Conservation (phyloP, 306 rosid species). For the Purshia tridentata region DNA sequence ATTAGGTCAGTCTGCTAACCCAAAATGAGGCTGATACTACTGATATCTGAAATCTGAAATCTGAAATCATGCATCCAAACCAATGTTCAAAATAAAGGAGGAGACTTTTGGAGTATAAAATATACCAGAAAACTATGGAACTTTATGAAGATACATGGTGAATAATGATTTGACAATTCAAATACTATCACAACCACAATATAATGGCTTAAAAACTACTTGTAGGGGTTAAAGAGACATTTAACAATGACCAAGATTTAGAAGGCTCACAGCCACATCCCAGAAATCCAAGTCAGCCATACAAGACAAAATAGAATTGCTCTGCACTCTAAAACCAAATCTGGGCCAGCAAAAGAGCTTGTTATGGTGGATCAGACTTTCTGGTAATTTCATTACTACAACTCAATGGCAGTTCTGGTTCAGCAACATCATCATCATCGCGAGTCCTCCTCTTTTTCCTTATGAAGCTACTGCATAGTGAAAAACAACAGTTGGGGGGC, state of each 20-base stretch:
- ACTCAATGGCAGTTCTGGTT: background rate
- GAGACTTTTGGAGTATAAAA: too few relatives aligned
- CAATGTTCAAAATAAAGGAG: too few relatives aligned
- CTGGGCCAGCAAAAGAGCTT: background rate
- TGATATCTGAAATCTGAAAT: too few relatives aligned
- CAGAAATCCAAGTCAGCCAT: background rate
- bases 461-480: background rate
- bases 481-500: background rate
- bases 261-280: conserved; percentile 1
- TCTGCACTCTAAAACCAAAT: background rate
- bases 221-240: background rate
- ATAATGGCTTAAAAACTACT: too few relatives aligned
- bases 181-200: background rate
- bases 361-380: background rate
- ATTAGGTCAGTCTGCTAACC: background rate
- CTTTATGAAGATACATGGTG: too few relatives aligned
- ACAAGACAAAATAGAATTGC: background rate
- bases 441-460: background rate
- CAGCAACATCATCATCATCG: background rate
- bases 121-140: too few relatives aligned
- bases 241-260: background rate
- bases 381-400: background rate
- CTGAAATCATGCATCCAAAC: too few relatives aligned
- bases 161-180: too few relatives aligned
- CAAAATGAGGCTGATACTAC: background rate